These are phyloP conservation scores for Chrysoporthe cubensis DNA, from an alignment of 2,329 filamentous ascomycete genomes.

Conservation along the genomic window DNA sequence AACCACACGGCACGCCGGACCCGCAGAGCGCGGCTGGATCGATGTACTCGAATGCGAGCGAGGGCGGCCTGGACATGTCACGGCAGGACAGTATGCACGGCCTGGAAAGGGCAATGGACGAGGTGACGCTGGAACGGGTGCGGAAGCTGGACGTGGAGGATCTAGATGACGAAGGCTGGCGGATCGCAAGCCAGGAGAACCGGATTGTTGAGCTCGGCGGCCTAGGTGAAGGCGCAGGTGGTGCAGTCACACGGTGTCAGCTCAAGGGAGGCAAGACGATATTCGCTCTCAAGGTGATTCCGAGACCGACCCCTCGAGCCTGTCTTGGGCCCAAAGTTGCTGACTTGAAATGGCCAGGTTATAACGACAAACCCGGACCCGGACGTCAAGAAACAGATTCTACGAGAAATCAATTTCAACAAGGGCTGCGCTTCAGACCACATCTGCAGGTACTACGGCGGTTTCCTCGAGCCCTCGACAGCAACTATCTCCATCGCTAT, in stretches of 20 bases:
- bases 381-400: constrained; percentile 97
- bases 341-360: constrained; percentile 59
- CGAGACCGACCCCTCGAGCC: neutral
- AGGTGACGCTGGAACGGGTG: constrained; percentile 80
- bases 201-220: constrained; percentile 87
- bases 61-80: constrained; percentile 78
- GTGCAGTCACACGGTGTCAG: constrained; percentile 89
- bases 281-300: constrained; percentile 86
- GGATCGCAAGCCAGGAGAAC: constrained; percentile 86
- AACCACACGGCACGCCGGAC: constrained; percentile 73
- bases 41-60: constrained; percentile 79
- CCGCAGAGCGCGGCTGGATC: constrained; percentile 88
- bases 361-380: constrained; percentile 98
- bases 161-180: constrained; percentile 92
- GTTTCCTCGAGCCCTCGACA: constrained; percentile 93
- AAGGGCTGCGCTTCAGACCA: constrained; percentile 95
- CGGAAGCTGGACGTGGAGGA: constrained; percentile 89
- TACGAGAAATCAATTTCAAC: constrained; percentile 96
- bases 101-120: constrained; percentile 72
- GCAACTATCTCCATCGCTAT: constrained; percentile 98
- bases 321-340: constrained; percentile 31
- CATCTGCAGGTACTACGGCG: constrained; percentile 97
- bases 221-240: constrained; percentile 91
- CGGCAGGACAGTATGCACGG: constrained; percentile 80
- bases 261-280: constrained; percentile 91